Evolutionary conservation across 2,329 filamentous ascomycete genomes (phyloP), one percentile per base, ranked within the genome.

Genomic region (Diatrype stigma): DNA sequence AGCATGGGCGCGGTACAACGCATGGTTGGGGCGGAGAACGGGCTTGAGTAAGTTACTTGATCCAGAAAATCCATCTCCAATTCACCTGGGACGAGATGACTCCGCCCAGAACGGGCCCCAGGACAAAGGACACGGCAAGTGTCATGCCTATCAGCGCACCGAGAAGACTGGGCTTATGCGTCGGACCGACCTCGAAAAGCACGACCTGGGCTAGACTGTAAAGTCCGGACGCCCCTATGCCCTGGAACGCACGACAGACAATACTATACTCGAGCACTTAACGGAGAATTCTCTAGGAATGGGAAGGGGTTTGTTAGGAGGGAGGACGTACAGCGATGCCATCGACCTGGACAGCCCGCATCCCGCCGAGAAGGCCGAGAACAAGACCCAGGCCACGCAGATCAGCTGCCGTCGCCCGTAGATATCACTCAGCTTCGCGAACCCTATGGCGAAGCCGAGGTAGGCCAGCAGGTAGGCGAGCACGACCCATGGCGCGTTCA

Each of bases 1-100:
- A n/a, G n/a, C n/a, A n/a, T n/a, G n/a, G n/a, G n/a, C n/a, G n/a
- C n/a, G 63, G 51, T n/a, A 48, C 21, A 46, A 17, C 42, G 6
- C 6, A 17, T 12, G 46, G n/a, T 46, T 42, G 0, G 51, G 40
- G 8, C n/a, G 47, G 17, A 6, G 21, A 14, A 11, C 8, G n/a
- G n/a, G n/a, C n/a, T n/a, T n/a, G n/a, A n/a, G n/a, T n/a, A n/a
- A 57, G 74, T 44, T 66, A 83, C 80, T 85, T 85, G 63, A 84
- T 77, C 63, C 79, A 79, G 63, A 85, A 85, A 37, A 85, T 72
- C 71, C 80, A 82, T 47, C 77, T 71, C 82, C 82, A 85, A 42
- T 70, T 73, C 17, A 74, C 73, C 2, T 72, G 66, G n/a, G 77
- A 70, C 1, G 79, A 75, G 21, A 85, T 77, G 3, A 74, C 67